Base-by-base conservation (phyloP, 805 yeast genomes). In the Metschnikowia lochheadii region DNA sequence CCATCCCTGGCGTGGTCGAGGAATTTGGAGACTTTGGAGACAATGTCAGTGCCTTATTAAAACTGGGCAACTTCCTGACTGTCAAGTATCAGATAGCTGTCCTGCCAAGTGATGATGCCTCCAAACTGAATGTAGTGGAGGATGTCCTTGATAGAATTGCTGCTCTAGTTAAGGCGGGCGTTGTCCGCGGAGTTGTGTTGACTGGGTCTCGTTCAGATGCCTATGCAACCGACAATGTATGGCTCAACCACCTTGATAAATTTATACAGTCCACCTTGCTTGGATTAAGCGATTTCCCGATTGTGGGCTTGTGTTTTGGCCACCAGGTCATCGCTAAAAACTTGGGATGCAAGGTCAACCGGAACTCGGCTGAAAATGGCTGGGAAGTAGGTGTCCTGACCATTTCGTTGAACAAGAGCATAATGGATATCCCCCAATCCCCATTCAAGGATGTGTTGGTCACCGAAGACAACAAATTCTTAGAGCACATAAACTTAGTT, bases 261-360 rank as follows among this genome's bases (percentile, higher is more conserved):
- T 80, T 71, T 59, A 50, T 73, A 31, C 53, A 56, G 5, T 26
- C 46, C 11, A 21, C 53, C 2, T 49, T 67, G n/a, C 50, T 57
- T 23, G 20, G 53, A 26, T 51, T 56, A 23, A 51, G 54, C 5
- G 51, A 60, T 32, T 66, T 76, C n/a, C 85, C 86, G 2, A 50
- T 82, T 3, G 76, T 80, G 5, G 95, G 96, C 3, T 71, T 89
- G 39, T 89, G 97, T 65, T 89, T 89, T 63, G 97, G 96, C 5
- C 97, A 90, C 66, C 97, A 89, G 63, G 75, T 88, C 21, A 65
- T 89, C 14, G 84, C 82, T 1, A 77, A 85, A 48, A 82, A 86
- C 6, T 64, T 87, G 41, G 92, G 89, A 2, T 78, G 79, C 21
- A 67, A 66, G 42, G 86, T 86, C 3, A 79, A 68, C 10, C 70